These are phyloP conservation scores for Trichophyton simii DNA, from an alignment of 2,329 filamentous ascomycete species.

Conservation along the genomic window DNA sequence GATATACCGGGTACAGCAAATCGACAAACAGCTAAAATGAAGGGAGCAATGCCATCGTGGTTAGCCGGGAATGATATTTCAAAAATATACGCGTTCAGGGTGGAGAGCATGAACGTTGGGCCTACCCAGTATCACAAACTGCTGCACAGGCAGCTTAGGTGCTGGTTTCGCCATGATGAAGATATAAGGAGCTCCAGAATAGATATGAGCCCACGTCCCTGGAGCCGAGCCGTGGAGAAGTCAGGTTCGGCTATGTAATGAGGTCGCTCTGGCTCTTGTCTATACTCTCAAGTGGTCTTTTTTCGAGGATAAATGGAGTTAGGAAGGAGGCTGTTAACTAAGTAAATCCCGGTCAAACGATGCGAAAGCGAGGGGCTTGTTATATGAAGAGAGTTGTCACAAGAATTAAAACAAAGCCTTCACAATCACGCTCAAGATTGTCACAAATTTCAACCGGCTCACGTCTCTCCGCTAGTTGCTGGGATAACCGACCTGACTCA, in stretches of 20 bases:
- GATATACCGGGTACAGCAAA: conserved; percentile 57
- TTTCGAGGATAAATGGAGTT: not conserved
- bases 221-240: not conserved
- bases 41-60: not conserved
- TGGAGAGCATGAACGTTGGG: conserved; percentile 5
- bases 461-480: not conserved
- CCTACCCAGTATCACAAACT: conserved; percentile 65
- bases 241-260: not conserved
- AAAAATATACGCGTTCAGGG: not conserved
- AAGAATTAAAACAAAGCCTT: not conserved
- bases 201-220: not conserved
- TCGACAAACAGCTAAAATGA: conserved; percentile 54
- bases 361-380: not conserved
- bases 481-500: not conserved
- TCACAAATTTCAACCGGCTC: not conserved
- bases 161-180: conserved; percentile 1
- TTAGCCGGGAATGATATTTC: conserved; percentile 18
- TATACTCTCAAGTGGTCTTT: too few relatives aligned
- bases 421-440: not conserved
- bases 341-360: not conserved
- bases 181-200: not conserved
- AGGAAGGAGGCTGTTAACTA: not conserved
- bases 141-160: conserved; percentile 60
- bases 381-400: not conserved
- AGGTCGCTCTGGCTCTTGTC: too few relatives aligned